Evolutionary conservation across 257 asterid species (phyloP).

Genomic region (Solanum microdontum): DNA sequence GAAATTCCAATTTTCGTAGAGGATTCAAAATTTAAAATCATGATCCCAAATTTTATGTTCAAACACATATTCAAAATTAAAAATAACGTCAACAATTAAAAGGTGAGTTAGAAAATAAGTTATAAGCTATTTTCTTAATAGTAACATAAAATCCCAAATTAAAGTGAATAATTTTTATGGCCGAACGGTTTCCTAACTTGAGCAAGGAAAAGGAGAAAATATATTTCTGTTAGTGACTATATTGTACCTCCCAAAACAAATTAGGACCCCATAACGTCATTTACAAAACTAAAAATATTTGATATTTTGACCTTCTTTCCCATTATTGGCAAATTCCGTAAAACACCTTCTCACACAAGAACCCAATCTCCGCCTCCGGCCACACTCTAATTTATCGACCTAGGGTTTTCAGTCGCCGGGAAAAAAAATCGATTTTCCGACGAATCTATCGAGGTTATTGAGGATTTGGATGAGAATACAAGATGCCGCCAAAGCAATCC

Average conservation of each 20-base stretch:
- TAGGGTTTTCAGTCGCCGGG: background rate
- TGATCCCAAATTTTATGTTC: no score
- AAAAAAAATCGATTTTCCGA: background rate
- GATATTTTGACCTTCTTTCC: background rate
- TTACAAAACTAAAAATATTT: background rate
- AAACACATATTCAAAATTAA: no score
- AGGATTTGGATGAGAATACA: constrained; percentile 10
- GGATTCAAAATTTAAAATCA: no score
- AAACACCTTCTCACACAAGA: background rate
- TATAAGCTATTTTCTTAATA: no score
- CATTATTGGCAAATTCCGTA: background rate
- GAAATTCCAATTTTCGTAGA: no score
- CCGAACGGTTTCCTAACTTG: no score
- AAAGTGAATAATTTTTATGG: no score
- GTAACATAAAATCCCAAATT: no score
- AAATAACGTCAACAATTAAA: no score
- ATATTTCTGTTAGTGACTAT: background rate
- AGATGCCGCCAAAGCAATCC: constrained; percentile 85
- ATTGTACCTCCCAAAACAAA: background rate
- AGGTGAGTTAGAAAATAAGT: no score
- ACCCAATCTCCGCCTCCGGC: constrained; percentile 1
- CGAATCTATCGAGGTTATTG: background rate
- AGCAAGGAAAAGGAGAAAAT: background rate
- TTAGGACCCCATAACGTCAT: background rate
- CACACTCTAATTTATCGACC: background rate